Percentiles rank a stretch among this genome's conserved stretches.
phyloP scores from a whole-genome alignment of 768 basidiomycete species.

The Calocera viscosa region DNA sequence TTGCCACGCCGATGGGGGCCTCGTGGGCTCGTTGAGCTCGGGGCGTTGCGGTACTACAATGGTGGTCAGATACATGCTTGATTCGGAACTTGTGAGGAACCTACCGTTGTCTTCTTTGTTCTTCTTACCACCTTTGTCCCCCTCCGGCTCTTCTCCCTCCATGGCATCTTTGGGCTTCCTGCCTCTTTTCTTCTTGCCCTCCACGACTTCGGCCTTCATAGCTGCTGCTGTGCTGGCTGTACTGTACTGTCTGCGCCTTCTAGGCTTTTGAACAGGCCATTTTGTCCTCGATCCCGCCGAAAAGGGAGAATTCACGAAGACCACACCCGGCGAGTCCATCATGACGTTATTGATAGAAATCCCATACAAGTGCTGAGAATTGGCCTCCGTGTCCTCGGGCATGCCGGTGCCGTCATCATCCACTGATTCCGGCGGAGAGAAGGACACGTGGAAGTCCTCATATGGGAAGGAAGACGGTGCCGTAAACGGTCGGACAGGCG shows the following conservation, averaged over 20 bases:
- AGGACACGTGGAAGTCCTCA: neutral
- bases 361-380: neutral
- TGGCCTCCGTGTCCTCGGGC: neutral
- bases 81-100: neutral
- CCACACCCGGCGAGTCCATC: too few species aligned
- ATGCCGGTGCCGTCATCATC: neutral
- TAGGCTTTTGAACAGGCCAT: neutral
- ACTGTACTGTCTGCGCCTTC: neutral
- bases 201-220: neutral
- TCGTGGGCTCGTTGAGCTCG: slow-evolving; percentile 70
- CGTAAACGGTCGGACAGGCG: neutral
- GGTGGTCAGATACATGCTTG: neutral
- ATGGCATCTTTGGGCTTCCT: neutral
- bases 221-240: neutral
- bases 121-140: neutral
- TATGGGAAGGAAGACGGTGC: neutral
- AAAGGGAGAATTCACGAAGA: neutral
- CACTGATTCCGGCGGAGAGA: neutral
- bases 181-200: neutral
- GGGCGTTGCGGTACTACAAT: slow-evolving; percentile 51
- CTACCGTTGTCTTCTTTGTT: neutral
- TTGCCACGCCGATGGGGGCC: slow-evolving; percentile 92
- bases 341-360: too few species aligned
- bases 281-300: neutral
- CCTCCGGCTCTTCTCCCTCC: neutral